Evolutionary conservation across 2,329 filamentous ascomycete genomes (phyloP).

Genomic region (Fusarium transvaalense): DNA sequence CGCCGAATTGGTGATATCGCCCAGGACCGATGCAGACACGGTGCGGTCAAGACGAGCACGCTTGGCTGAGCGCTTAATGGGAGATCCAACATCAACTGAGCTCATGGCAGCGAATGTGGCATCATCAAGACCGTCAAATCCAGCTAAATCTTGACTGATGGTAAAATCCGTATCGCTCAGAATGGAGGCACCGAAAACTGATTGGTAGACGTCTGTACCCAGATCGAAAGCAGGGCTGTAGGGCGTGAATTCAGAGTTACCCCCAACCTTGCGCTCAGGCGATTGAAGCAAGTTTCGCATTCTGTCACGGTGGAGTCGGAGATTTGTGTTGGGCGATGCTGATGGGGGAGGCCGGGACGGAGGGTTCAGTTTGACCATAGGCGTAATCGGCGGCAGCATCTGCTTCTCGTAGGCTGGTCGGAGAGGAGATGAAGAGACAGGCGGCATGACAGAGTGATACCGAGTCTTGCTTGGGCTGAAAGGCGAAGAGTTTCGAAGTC

Average conservation of each 20-base stretch:
- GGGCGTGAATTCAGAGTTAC: slow-evolving; percentile 61
- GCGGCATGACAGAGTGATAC: slow-evolving; percentile 63
- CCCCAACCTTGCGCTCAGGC: slow-evolving; percentile 65
- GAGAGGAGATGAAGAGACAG: slow-evolving; percentile 76
- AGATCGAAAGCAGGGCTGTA: slow-evolving; percentile 78
- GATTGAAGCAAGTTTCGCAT: slow-evolving; percentile 86
- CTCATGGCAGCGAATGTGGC: slow-evolving; percentile 56
- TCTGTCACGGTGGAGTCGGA: slow-evolving; percentile 86
- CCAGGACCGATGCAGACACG: slow-evolving; percentile 71
- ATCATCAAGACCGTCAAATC: slow-evolving; percentile 49
- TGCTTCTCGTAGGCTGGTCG: slow-evolving; percentile 68
- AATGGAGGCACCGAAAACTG: slow-evolving; percentile 60
- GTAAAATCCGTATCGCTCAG: slow-evolving; percentile 69
- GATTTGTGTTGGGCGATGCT: slow-evolving; percentile 91
- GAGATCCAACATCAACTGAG: slow-evolving; percentile 69
- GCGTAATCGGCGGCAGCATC: slow-evolving; percentile 83
- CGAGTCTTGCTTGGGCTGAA: slow-evolving; percentile 86
- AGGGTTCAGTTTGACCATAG: slow-evolving; percentile 82
- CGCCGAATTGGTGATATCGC: slow-evolving; percentile 68
- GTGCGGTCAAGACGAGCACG: slow-evolving; percentile 74
- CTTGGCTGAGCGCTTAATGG: slow-evolving; percentile 72
- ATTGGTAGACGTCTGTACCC: slow-evolving; percentile 66
- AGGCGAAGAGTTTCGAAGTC: slow-evolving; percentile 90
- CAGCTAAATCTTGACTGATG: slow-evolving; percentile 65
- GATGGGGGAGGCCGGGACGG: slow-evolving; percentile 72